Percentiles rank a stretch among this genome's conserved stretches.
These are phyloP conservation scores for Aspergillus sp. DNA, from an alignment of 2,329 filamentous ascomycete genomes.

Conservation along the genomic window DNA sequence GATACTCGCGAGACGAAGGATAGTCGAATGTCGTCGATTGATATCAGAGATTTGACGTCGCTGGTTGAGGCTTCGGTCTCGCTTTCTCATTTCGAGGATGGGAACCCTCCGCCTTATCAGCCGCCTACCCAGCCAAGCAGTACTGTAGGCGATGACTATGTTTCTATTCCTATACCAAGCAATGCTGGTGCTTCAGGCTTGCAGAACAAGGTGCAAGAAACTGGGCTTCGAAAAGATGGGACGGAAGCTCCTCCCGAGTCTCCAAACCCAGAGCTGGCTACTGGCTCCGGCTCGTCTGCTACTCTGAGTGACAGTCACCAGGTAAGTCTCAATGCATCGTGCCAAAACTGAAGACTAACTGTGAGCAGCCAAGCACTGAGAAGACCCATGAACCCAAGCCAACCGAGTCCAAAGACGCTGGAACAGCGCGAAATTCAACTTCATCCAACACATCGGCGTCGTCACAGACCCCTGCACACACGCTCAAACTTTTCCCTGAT, in stretches of 20 bases:
- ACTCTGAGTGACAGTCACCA: neutral
- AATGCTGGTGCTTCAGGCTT: neutral
- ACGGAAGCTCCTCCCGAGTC: neutral
- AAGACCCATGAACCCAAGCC: neutral
- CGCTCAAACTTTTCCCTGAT: conserved; percentile 36
- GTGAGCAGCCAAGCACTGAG: conserved; percentile 3
- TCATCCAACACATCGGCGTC: conserved; percentile 10
- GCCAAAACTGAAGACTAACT: conserved; percentile 2
- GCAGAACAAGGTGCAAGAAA: neutral
- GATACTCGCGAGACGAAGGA: conserved; percentile 16
- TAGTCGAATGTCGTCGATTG: conserved; percentile 26
- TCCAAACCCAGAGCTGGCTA: neutral
- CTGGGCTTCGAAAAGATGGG: neutral
- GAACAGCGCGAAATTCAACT: conserved; percentile 1
- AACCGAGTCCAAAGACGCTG: conserved; percentile 1
- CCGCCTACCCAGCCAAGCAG: conserved; percentile 3
- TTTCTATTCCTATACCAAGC: neutral
- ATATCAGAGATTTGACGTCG: conserved; percentile 34
- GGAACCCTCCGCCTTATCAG: conserved; percentile 22
- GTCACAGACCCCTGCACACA: conserved; percentile 14
- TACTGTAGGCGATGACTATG: neutral
- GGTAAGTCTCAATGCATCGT: conserved; percentile 1
- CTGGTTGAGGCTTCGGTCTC: conserved; percentile 35
- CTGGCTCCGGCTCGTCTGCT: neutral
- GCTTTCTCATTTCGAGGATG: conserved; percentile 24